Base-by-base conservation (phyloP, 1,284 basidiomycete genomes). In the Caloboletus firmus region DNA sequence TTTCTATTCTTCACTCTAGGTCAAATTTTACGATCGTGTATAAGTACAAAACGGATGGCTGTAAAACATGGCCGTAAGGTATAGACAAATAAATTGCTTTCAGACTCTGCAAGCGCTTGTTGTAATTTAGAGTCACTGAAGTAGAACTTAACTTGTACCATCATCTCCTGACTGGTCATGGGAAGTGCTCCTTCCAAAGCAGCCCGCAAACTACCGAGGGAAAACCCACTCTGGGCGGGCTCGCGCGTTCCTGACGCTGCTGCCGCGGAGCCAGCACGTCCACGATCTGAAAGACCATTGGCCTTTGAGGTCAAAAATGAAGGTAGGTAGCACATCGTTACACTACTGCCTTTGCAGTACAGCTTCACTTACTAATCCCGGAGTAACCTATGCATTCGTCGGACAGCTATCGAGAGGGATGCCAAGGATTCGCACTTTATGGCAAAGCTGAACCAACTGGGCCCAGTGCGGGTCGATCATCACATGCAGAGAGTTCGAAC, bases 371-470 rank as follows among this genome's bases (percentile, higher is more conserved):
- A 7, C 2, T 3, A 15, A n/a, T n/a, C 28, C 22, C 28, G 3
- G 26, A 42, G 31, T 42, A 32, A n/a, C n/a, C n/a, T n/a, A 46
- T 7, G 31, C 36, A 30, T n/a, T 49, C 24, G 28, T 5, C 26
- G 31, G 30, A 41, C 62, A 93, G 91, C 74, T 4, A 84, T 93
- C 59, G 75, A 83, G 55, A 72, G 70, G 57, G 91, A 94, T 65
- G 81, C 82, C 8, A 78, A 75, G 59, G 91, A 94, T 67, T 89
- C 90, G 1, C 83, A 93, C 49, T 84, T 93, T 55, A 69, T 90
- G 64, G 76, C 82, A 31, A 93, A 91, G 63, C 72, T 95, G 46
- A 83, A 67, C 59, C 78, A 73, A 41, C 73, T 94, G 4, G 91
- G 91, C 1, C 85, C 81, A 26, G 91, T 93, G 8, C 75, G 73